Evolutionary conservation across 2,329 filamentous ascomycete genomes (phyloP), one percentile per base, ranked within the genome.

Genomic region (Emericellopsis atlantica): DNA sequence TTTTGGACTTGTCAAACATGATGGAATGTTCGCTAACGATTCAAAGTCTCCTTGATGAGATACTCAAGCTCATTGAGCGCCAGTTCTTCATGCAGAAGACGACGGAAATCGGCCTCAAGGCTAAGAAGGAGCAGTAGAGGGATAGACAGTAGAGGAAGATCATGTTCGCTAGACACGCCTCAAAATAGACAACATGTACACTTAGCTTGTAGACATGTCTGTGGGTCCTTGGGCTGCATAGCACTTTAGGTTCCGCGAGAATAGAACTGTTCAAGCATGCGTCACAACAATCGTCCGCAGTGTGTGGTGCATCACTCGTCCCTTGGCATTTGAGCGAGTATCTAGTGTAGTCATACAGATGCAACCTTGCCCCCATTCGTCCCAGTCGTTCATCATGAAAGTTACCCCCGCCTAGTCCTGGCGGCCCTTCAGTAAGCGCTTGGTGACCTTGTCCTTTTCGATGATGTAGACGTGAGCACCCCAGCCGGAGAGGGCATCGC

Each of bases 391-490:
- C 26, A 29, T 29, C 26, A 29, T 15, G 14, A 38, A 24, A 23
- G 21, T 36, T 22, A 11, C 21, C 22, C 37, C 32, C 9, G 24
- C 51, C 48, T 86, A 89, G 63, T 96, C 90, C 70, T 96, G 90
- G 71, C 89, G 80, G 59, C 89, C 89, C 79, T 96, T 96, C 64
- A 98, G 72, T 79, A 98, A 79, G 62, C 92, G 77, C 82, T 96
- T 95, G 57, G 92, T 96, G 48, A 98, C 86, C 84, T 96, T 96
- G 70, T 95, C 89, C 77, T 98, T 98, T 74, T 96, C 92, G 63
- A 98, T 94, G 58, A 98, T 94, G 70, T 96, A 98, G 53, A 98
- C 92, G 59, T 98, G 88, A 32, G 92, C 92, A 60, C 92, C 92
- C 92, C 92, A 96, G 49, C 92, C 92, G 32, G 90, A 95, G 48